Evolutionary conservation across 176 grass and related monocot species (phyloP).

Genomic region (Eremochloa ophiuroides): DNA sequence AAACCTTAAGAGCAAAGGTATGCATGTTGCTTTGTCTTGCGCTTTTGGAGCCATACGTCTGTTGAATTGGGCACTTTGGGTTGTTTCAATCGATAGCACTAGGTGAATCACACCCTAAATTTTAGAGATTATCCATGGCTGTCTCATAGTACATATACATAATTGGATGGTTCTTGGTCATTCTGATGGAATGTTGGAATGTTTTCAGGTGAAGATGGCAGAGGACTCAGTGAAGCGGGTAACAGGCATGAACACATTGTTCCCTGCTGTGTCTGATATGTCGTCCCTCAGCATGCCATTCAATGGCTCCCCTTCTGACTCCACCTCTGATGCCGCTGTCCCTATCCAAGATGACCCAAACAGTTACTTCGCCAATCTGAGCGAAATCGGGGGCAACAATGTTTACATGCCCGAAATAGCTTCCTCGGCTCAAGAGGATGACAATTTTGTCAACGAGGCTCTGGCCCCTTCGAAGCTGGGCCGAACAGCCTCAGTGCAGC

Average conservation of each 20-base stretch:
- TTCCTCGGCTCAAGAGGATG: conserved; percentile 21
- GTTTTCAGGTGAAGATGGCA: conserved; percentile 84
- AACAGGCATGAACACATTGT: conserved; percentile 47
- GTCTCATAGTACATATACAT: background rate
- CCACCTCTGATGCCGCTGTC: conserved; percentile 38
- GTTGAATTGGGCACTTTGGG: background rate
- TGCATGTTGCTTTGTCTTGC: background rate
- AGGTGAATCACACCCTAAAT: background rate
- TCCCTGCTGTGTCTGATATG: conserved; percentile 39
- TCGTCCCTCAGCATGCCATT: conserved; percentile 60
- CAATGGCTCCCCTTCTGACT: conserved; percentile 50
- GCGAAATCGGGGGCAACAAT: conserved; percentile 9
- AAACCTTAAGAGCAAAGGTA: conserved; percentile 77
- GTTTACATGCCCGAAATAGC: conserved; percentile 37
- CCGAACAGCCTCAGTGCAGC: conserved; percentile 40
- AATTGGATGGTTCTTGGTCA: background rate
- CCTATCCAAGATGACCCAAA: conserved; percentile 51
- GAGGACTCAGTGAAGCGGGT: conserved; percentile 80
- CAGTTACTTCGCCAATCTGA: conserved; percentile 37
- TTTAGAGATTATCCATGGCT: background rate
- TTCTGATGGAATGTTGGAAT: background rate
- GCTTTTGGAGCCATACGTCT: background rate
- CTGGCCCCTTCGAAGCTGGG: conserved; percentile 46
- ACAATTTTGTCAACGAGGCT: conserved; percentile 28
- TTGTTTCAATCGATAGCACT: background rate